A percentile compares a stretch with the other conserved stretches of the same genome.
phyloP scores from a whole-genome alignment of 192 early-diverging fungal species.

The Podila clonocystis region DNA sequence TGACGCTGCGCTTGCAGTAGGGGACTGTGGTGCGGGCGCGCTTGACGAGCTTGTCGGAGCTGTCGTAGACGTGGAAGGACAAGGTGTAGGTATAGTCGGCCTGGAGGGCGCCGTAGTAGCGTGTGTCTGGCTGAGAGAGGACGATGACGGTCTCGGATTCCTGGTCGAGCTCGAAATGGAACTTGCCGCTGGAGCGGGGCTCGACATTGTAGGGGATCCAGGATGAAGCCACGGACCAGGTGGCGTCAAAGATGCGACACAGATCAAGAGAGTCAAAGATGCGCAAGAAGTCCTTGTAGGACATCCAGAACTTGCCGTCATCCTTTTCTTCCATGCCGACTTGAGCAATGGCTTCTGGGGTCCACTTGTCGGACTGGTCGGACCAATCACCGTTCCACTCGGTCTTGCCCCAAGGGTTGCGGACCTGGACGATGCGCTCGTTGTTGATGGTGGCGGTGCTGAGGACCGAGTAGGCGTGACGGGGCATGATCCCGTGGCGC shows the following conservation, averaged over 20 bases:
- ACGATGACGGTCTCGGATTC: slow-evolving; percentile 8
- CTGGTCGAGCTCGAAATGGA: slow-evolving; percentile 12
- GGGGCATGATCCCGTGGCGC: slow-evolving; percentile 26
- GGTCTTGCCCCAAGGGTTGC: slow-evolving; percentile 59
- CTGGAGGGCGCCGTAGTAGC: slow-evolving; percentile 15
- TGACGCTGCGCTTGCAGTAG: slow-evolving; percentile 14
- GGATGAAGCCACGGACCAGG: slow-evolving; percentile 21
- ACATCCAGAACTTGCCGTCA: slow-evolving; percentile 46
- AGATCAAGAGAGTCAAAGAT: slow-evolving; percentile 7
- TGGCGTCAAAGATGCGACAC: slow-evolving; percentile 18
- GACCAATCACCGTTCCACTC: slow-evolving; percentile 60
- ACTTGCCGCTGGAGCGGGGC: slow-evolving; percentile 28
- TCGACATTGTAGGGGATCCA: slow-evolving; percentile 45
- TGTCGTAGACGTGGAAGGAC: slow-evolving; percentile 20
- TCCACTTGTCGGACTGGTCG: slow-evolving; percentile 31
- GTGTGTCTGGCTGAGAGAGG: slow-evolving; percentile 30
- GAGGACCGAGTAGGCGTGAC: slow-evolving; percentile 57
- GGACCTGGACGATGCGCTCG: slow-evolving; percentile 30
- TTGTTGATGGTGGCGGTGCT: slow-evolving; percentile 46
- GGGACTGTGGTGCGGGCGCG: neutral
- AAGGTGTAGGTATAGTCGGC: slow-evolving; percentile 2
- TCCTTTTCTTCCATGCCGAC: slow-evolving; percentile 4
- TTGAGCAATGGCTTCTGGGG: slow-evolving; percentile 2
- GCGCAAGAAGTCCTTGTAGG: slow-evolving; percentile 30
- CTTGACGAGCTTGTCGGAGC: slow-evolving; percentile 8